Evolutionary conservation across 2,329 filamentous ascomycete genomes (phyloP), one percentile per base, ranked within the genome.

Genomic region (Helicocarpus griseus): DNA sequence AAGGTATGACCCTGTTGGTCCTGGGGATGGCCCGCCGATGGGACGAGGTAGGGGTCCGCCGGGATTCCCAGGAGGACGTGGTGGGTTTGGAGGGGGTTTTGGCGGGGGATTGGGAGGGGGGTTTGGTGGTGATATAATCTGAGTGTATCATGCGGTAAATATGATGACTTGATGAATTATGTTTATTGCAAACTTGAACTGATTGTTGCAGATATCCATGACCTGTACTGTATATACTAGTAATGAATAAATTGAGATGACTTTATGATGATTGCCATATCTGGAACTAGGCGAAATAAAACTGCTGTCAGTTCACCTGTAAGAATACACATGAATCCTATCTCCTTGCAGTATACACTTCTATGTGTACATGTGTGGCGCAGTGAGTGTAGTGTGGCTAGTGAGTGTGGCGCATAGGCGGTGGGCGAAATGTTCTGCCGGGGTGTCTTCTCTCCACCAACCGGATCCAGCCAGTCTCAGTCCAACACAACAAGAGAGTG

Each of bases 1-100:
- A n/a, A 77, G 93, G 57, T 97, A 89, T 72, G 93, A 97, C 73
- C 91, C 91, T 2, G 70, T 90, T 21, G 87, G 86, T 0, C 89
- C 88, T 0, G 85, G 85, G 0, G 77, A 78, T 57, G 68, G 69
- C 33, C 78, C 79, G 21, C 73, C 72, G 14, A 59, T 61, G 50
- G 75, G 71, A 52, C 66, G 73, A 53, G 70, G 75, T 17, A 6
- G 17, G 48, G 65, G 67, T 51, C 67, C 71, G 39, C 68, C 70
- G 22, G 69, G 73, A 5, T 69, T 70, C 56, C 76, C 74, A 43
- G 66, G 74, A 33, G 74, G 77, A n/a, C 65, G 72, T 49, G 64
- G 70, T 49, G 68, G 72, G 9, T 63, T 44, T 17, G 54, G 54
- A 39, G 77, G 80, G 7, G 79, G 80, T 0, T 83, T 80, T 65